Evolutionary conservation across 306 rosid genomes (phyloP).

Genomic region (Cicer bijugum): DNA sequence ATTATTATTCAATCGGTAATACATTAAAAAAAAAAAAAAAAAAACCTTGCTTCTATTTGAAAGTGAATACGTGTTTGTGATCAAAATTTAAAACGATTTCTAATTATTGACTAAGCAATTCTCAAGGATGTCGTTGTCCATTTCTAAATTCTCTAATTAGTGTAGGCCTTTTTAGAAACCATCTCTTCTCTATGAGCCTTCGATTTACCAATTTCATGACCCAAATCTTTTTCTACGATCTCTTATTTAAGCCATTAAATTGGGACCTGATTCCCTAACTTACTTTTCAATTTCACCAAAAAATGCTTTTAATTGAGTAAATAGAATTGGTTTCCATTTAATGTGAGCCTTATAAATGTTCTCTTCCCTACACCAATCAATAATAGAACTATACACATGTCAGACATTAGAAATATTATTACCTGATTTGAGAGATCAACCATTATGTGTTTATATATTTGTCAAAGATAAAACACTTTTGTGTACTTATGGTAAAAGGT

Average conservation of each 20-base stretch:
- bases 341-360: background rate
- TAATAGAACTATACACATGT: background rate
- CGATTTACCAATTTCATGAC: background rate
- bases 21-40: too few species aligned
- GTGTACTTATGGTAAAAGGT: background rate
- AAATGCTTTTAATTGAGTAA: background rate
- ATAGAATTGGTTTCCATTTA: background rate
- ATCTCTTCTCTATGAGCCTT: slow-evolving; percentile 29
- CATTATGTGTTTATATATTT: background rate
- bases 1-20: too few species aligned
- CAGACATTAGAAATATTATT: background rate
- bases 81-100: too few species aligned
- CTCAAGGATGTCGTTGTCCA: background rate
- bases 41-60: too few species aligned
- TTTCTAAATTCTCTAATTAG: slow-evolving; percentile 17
- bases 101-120: too few species aligned
- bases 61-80: too few species aligned
- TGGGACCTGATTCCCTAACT: slow-evolving; percentile 13
- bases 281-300: background rate
- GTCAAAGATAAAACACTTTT: background rate
- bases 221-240: background rate
- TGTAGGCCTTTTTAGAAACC: background rate
- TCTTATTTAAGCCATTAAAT: background rate
- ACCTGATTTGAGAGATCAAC: background rate
- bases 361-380: slow-evolving; percentile 17